Base-by-base conservation (phyloP, 2,329 filamentous ascomycete species). In the Paecilomyces variotii region DNA sequence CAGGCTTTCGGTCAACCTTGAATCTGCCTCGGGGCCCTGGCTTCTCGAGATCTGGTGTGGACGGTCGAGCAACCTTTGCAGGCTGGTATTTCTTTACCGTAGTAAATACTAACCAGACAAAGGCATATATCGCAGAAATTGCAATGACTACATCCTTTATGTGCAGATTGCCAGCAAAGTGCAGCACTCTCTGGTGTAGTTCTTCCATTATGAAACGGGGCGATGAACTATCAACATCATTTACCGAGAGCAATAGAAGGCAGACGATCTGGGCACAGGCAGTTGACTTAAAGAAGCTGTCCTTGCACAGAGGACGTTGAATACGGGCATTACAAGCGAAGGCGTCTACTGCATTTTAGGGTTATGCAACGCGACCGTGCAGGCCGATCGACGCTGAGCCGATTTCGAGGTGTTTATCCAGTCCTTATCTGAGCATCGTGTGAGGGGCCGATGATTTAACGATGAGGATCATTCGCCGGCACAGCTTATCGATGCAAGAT, bases 11-110 rank as follows among this genome's bases (percentile, higher is more conserved):
- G 0, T 73, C 69, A 4, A 71, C 50, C 62, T 58, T 73, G 59
- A 67, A 69, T 14, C 66, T 68, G 59, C 60, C 63, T 10, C 60
- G 62, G 27, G 63, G 56, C 14, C 65, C 65, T 4, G 73, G 72
- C 60, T 80, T 81, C 64, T 83, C 79, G 6, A 76, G 70, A 64
- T 80, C 76, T 2, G 79, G 76, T 1, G 76, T 68, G 2, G 63
- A 65, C 14, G 65, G 60, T 57, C 65, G 66, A 11, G 45, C n/a
- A 51, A 34, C 49, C 14, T 56, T 32, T 56, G 39, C 26, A 54
- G 60, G 55, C 34, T 66, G 70, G 54, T 72, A 66, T 58, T 66
- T 70, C n/a, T 63, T 65, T 0, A 69, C 62, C 3, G 69, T 32
- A 12, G 66, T 60, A 6, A 66, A 53, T 11, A 63, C 50, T 53